Conservation (phyloP, 2,329 filamentous ascomycete species). For the Colletotrichum endophyticum region DNA sequence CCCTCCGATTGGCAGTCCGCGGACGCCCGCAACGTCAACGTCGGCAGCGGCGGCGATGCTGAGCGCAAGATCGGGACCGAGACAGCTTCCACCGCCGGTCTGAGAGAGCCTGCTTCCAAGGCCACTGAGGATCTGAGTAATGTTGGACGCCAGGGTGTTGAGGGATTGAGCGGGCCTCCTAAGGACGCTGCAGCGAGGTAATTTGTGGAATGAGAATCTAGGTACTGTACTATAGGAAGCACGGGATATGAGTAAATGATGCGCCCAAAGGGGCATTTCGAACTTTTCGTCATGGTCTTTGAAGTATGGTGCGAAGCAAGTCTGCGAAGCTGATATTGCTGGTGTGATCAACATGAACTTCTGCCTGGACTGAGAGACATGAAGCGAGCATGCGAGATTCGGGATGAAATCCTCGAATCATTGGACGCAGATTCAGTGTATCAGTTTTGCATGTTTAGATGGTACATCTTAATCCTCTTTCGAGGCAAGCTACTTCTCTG, state of each 20-base stretch:
- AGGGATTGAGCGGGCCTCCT: conserved; percentile 59
- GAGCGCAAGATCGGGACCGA: conserved; percentile 59
- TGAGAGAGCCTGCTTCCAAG: conserved; percentile 65
- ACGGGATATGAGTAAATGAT: conserved; percentile 12
- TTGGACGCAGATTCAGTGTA: neutral
- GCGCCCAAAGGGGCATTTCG: neutral
- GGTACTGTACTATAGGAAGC: neutral
- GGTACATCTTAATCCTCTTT: neutral
- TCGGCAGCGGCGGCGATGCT: conserved; percentile 63
- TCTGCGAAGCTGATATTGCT: neutral
- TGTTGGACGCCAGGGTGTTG: conserved; percentile 69
- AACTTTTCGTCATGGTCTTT: neutral
- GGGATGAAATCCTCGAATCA: neutral
- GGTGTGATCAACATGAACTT: neutral
- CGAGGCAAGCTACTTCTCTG: fast-evolving
- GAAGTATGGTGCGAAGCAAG: neutral
- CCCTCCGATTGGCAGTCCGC: conserved; percentile 80
- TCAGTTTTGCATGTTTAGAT: neutral
- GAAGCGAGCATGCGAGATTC: neutral
- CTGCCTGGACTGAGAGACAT: neutral
- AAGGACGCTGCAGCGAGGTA: conserved; percentile 63
- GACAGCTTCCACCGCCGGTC: conserved; percentile 51
- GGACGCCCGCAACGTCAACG: conserved; percentile 72
- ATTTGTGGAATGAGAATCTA: neutral
- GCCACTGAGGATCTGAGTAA: conserved; percentile 60